phyloP scores from a whole-genome alignment of 108 stramenopile species.

The Cylindrotheca closterium region DNA sequence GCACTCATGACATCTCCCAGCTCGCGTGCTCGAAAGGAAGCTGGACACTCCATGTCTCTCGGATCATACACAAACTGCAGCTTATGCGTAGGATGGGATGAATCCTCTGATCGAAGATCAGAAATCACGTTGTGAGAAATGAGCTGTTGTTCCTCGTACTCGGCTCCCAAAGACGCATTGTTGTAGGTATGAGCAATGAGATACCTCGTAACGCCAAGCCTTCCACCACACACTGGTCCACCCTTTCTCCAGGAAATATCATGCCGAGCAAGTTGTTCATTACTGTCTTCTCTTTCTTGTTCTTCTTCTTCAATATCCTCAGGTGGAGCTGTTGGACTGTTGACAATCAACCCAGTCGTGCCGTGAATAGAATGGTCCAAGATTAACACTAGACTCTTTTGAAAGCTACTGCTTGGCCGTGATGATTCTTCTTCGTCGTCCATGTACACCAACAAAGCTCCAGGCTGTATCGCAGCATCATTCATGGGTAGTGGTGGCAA shows the following conservation, averaged over 20 bases:
- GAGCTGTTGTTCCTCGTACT: background rate
- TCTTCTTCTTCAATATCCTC: too few relatives aligned
- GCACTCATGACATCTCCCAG: background rate
- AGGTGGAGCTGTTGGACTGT: background rate
- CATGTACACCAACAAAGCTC: background rate
- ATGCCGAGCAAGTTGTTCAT: too few relatives aligned
- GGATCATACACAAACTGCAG: background rate
- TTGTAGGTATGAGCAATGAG: background rate
- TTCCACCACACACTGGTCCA: background rate
- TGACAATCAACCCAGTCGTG: background rate
- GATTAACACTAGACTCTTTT: background rate
- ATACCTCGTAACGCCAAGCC: background rate
- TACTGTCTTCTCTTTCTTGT: too few relatives aligned
- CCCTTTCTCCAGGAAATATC: background rate
- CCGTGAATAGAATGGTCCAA: background rate
- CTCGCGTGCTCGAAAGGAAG: background rate
- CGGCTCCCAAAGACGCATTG: background rate
- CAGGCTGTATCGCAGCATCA: background rate
- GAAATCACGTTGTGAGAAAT: background rate
- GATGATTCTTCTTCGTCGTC: background rate
- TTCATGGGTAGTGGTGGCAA: background rate
- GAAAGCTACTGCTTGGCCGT: background rate
- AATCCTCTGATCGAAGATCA: too few relatives aligned
- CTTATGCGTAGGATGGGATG: too few relatives aligned
- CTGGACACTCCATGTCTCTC: background rate